Evolutionary conservation across 208 protist species (phyloP).

Genomic region (Trypanosoma theileri): DNA sequence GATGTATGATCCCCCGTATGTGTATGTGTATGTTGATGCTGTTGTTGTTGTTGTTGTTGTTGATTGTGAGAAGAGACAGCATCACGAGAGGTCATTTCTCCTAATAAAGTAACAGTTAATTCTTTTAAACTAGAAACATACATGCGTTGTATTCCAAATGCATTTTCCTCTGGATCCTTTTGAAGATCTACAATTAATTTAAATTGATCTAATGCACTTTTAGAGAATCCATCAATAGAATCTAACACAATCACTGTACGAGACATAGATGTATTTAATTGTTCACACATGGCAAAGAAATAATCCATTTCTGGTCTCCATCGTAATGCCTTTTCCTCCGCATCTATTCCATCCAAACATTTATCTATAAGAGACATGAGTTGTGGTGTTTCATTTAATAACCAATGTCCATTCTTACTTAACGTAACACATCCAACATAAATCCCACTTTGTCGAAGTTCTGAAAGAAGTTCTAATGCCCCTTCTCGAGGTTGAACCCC

Average conservation of each 20-base stretch:
- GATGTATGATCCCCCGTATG: too few relatives aligned
- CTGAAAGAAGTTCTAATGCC: conserved; percentile 57
- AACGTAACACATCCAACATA: conserved; percentile 78
- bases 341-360: conserved; percentile 78
- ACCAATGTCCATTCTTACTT: conserved; percentile 81
- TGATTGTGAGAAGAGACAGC: not conserved
- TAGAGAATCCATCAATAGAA: conserved; percentile 77
- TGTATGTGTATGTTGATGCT: too few relatives aligned
- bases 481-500: conserved; percentile 61
- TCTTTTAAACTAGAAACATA: conserved; percentile 42
- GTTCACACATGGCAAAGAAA: conserved; percentile 68
- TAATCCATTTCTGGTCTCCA: conserved; percentile 88
- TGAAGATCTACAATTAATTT: conserved; percentile 76
- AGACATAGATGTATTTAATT: conserved; percentile 51
- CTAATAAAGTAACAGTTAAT: conserved; percentile 58
- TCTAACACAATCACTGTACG: conserved; percentile 83
- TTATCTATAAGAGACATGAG: conserved; percentile 62
- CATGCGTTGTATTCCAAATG: conserved; percentile 41
- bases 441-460: conserved; percentile 76
- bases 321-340: conserved; percentile 48
- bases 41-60: not conserved
- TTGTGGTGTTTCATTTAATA: conserved; percentile 63
- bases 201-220: conserved; percentile 73
- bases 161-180: conserved; percentile 40
- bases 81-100: conserved; percentile 19